Evolutionary conservation across 768 basidiomycete species (phyloP).

Genomic region (Termitomyces sp.): DNA sequence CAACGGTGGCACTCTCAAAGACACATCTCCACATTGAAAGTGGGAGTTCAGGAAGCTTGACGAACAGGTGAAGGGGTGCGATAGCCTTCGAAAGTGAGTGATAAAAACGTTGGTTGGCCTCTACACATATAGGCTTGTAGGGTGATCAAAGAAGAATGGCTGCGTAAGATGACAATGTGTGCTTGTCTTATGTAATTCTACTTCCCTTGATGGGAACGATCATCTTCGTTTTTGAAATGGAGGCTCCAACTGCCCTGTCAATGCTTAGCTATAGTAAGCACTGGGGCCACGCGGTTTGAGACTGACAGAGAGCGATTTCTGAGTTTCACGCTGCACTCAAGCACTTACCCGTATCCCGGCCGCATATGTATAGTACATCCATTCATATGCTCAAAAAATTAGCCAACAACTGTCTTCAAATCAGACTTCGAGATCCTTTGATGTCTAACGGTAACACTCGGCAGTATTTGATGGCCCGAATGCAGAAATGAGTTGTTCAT

Average conservation of each 20-base stretch:
- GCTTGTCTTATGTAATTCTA: constrained; percentile 4
- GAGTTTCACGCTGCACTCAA: neutral
- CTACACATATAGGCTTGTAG: too few species aligned
- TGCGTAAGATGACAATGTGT: too few species aligned
- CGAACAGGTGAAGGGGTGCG: neutral
- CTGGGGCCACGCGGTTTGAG: neutral
- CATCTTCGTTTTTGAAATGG: too few species aligned
- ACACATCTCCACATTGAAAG: neutral
- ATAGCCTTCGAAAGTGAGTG: neutral
- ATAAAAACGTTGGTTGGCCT: neutral
- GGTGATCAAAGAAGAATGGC: too few species aligned
- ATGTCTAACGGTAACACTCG: neutral
- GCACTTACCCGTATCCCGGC: neutral
- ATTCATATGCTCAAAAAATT: neutral
- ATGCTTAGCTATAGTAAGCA: too few species aligned
- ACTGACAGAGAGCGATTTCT: neutral
- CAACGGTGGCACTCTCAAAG: neutral
- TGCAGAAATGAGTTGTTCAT: neutral
- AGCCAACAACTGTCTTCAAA: neutral
- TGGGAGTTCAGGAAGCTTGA: neutral
- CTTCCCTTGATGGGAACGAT: neutral
- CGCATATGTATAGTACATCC: neutral
- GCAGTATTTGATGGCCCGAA: neutral
- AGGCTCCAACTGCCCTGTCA: neutral
- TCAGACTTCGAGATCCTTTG: neutral